Percentiles rank a stretch among this genome's conserved stretches.
Conservation (phyloP, 169 alveolate species). For the Toxoplasma gondii region DNA sequence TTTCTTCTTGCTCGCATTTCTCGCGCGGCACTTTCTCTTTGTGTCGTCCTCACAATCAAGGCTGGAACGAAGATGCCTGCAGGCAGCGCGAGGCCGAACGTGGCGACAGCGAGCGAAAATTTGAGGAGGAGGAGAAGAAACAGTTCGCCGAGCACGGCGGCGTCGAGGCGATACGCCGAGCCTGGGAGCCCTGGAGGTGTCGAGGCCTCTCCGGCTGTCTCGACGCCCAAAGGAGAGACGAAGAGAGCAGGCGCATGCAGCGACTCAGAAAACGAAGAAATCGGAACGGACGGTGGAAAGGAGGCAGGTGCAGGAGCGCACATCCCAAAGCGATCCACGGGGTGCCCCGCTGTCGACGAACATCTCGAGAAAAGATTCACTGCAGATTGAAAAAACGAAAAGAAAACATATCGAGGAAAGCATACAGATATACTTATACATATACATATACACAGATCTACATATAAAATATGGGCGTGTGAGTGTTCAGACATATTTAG, state of each 20-base stretch:
- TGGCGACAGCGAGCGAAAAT: constrained; percentile 53
- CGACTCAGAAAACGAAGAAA: not conserved
- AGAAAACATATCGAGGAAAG: not conserved
- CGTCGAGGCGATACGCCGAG: constrained; percentile 61
- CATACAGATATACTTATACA: not conserved
- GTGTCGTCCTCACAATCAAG: constrained; percentile 27
- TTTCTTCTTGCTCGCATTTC: not conserved
- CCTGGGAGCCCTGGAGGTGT: constrained; percentile 45
- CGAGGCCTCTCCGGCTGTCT: not conserved
- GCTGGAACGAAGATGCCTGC: constrained; percentile 74
- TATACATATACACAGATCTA: not conserved
- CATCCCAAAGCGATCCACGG: constrained; percentile 53
- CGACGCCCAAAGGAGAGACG: not conserved
- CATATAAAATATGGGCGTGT: not conserved
- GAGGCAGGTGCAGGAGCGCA: not conserved
- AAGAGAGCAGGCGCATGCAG: not conserved
- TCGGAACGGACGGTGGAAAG: not conserved
- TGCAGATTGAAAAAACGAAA: not conserved
- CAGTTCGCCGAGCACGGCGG: constrained; percentile 27
- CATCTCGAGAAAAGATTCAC: constrained; percentile 63
- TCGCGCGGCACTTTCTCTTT: not conserved
- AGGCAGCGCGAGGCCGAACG: constrained; percentile 70
- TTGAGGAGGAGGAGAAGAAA: constrained; percentile 42
- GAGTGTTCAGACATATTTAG: too few relatives aligned
- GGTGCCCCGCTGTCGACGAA: constrained; percentile 24